These are phyloP conservation scores for Talaromyces stipitatus DNA, from an alignment of 495 filamentous ascomycete species.

Conservation along the genomic window DNA sequence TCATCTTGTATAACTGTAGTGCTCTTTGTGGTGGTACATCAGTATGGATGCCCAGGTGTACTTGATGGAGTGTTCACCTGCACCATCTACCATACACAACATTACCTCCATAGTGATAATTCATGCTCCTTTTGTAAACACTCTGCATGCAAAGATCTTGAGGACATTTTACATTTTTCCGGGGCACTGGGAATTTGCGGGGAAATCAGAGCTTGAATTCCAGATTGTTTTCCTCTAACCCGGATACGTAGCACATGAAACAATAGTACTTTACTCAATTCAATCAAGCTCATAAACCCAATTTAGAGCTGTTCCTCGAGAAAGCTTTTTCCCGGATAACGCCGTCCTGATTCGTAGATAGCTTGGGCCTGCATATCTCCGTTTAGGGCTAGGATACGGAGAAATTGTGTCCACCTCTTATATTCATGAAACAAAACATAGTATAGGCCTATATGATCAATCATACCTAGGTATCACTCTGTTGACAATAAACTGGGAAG, in stretches of 20 bases:
- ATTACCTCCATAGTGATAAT: no score
- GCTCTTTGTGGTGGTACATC: not conserved
- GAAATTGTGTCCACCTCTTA: conserved; percentile 6
- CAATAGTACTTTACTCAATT: not conserved
- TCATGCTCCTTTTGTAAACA: not conserved
- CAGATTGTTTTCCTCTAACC: not conserved
- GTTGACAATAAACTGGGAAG: not conserved
- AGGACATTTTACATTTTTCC: not conserved
- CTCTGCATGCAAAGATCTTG: not conserved
- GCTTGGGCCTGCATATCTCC: not conserved
- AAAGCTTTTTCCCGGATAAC: not conserved
- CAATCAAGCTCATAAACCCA: not conserved
- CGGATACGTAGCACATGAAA: no score
- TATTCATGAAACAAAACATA: not conserved
- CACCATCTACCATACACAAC: no score
- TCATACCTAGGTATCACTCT: not conserved
- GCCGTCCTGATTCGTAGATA: not conserved
- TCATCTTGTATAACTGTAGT: not conserved
- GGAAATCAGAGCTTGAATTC: not conserved
- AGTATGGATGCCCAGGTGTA: no score
- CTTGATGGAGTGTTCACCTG: no score
- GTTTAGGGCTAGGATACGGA: not conserved
- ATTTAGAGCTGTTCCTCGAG: not conserved
- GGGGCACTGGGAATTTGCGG: not conserved
- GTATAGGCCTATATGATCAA: no score